Evolutionary conservation across 2,329 filamentous ascomycete species (phyloP), one percentile per base, ranked within the genome.

Genomic region (Niveomyces coronatus): DNA sequence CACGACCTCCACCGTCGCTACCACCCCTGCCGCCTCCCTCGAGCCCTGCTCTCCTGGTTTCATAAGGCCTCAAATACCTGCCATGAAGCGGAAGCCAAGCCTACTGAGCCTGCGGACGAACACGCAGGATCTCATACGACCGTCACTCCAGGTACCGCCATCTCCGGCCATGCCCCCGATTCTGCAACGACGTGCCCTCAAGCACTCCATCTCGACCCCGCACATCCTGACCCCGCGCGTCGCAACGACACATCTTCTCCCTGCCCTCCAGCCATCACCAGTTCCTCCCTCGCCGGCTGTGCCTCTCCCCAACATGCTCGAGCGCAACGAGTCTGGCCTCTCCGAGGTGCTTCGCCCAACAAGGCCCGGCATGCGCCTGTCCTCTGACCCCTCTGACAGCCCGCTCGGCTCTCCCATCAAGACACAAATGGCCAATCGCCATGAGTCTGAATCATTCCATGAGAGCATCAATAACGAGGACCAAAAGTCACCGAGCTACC

Each of bases 401-500:
- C 71, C 77, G 44, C 71, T 76, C 49, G 65, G 69, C 13, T 76
- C 72, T 3, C 71, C 74, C 3, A 77, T 80, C 35, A 66, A 64
- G 43, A 65, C 74, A 4, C 76, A 81, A 49, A 64, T 80, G 47
- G 74, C 77, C n/a, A 75, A 70, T 42, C 65, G 74, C 39, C 64
- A 65, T 8, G 68, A 61, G 11, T 47, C 48, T 31, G 76, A 82
- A 49, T 70, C 74, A 4, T 76, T 69, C 47, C 76, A 67, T 35
- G 77, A 82, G 43, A 74, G 74, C n/a, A 75, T 79, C 49, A 80
- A 81, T 47, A 81, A 82, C 49, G 82, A 85, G 54, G 82, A 86
- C 49, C 76, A 83, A 41, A 88, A 88, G 61, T 82, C 82, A 0
- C 83, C 84, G 13, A 82, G 82, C 1, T 93, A 93, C 53, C 85